Evolutionary conservation across 768 basidiomycete genomes (phyloP).

Genomic region (Daedaleopsis nitida): DNA sequence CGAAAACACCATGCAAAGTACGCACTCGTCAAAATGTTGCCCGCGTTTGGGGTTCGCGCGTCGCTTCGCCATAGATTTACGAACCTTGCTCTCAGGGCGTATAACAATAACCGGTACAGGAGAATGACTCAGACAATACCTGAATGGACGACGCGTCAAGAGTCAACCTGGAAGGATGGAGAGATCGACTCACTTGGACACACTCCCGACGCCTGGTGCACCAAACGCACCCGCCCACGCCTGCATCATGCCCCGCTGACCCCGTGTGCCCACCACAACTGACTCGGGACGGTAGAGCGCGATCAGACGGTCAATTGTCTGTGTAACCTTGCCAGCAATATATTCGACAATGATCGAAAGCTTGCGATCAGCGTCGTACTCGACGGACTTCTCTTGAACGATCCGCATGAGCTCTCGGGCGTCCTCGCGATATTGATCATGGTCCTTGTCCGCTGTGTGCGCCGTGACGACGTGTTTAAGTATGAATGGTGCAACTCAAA

Average conservation of each 20-base stretch:
- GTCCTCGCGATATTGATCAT: constrained; percentile 78
- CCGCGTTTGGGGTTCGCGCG: constrained; percentile 88
- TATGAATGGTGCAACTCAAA: not conserved
- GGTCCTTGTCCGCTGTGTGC: constrained; percentile 62
- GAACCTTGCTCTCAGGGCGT: constrained; percentile 83
- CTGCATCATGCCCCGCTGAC: constrained; percentile 57
- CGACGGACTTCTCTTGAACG: constrained; percentile 80
- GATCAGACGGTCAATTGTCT: constrained; percentile 89
- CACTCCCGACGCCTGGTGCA: constrained; percentile 60
- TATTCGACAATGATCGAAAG: constrained; percentile 92
- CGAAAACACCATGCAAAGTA: not conserved
- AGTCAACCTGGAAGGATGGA: not conserved
- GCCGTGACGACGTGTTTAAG: not conserved
- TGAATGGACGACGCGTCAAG: not conserved
- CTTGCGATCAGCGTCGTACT: constrained; percentile 79
- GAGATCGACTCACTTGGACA: constrained; percentile 45
- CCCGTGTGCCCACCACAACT: constrained; percentile 90
- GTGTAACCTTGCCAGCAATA: constrained; percentile 87
- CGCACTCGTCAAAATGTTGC: constrained; percentile 73
- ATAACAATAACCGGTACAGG: constrained; percentile 98
- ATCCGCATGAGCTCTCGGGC: constrained; percentile 78
- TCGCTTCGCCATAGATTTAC: constrained; percentile 83
- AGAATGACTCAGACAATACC: constrained; percentile 86
- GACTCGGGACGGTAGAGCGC: constrained; percentile 91
- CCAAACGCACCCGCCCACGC: constrained; percentile 53